These are phyloP conservation scores for Zygoascus flipseniorum DNA, from an alignment of 805 yeast species.

Conservation along the genomic window DNA sequence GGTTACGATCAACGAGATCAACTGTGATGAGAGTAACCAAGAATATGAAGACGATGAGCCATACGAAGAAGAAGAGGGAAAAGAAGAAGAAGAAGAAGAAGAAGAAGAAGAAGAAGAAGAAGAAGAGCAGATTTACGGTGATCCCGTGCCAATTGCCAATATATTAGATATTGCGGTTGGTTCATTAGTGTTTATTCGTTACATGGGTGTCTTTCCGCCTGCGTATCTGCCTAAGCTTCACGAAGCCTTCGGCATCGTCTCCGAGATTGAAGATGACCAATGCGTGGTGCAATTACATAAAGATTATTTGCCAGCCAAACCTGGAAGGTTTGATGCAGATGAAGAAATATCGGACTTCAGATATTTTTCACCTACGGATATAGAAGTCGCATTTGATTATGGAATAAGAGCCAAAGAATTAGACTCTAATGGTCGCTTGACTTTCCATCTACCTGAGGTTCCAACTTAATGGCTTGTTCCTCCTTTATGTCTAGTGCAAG, in stretches of 20 bases:
- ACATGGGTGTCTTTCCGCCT: background rate
- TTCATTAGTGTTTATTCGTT: background rate
- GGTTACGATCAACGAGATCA: background rate
- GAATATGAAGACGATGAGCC: background rate
- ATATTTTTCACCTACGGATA: background rate
- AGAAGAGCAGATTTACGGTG: background rate
- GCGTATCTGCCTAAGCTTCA: background rate
- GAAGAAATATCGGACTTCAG: background rate
- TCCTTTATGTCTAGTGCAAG: background rate
- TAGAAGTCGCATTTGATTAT: background rate
- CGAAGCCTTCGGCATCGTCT: background rate
- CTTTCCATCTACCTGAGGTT: background rate
- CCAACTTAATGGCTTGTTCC: background rate
- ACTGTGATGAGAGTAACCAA: background rate
- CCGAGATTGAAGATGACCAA: background rate
- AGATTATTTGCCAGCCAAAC: slow-evolving; percentile 35
- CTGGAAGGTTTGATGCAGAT: slow-evolving; percentile 29
- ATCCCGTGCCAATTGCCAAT: background rate
- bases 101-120: background rate
- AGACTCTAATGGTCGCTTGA: background rate
- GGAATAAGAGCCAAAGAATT: background rate
- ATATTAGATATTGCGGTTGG: background rate
- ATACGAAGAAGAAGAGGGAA: background rate
- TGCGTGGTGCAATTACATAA: slow-evolving; percentile 21
- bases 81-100: background rate